A percentile compares a stretch with the other conserved stretches of the same genome.
These are phyloP conservation scores for Fraxinus sp. DNA, from an alignment of 305 asterid genomes.

Conservation along the genomic window DNA sequence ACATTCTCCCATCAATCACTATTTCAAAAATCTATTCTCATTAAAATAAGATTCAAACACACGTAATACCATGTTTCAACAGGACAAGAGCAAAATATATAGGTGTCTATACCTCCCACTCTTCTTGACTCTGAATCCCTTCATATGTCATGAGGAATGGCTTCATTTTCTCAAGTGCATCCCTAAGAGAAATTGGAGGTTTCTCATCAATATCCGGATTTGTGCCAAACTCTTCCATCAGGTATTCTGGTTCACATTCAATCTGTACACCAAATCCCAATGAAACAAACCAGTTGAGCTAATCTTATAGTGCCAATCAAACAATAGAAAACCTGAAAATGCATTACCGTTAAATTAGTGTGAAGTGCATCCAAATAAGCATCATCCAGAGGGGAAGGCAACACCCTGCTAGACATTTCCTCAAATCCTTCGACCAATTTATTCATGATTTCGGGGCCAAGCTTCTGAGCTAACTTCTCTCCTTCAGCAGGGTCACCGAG, in stretches of 20 bases:
- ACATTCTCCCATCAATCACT: too few species aligned
- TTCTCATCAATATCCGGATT: slow-evolving; percentile 94
- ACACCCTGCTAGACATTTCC: slow-evolving; percentile 54
- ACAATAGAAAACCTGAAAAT: slow-evolving; percentile 9
- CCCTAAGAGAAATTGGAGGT: slow-evolving; percentile 73
- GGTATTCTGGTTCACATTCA: slow-evolving; percentile 86
- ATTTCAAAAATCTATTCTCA: too few species aligned
- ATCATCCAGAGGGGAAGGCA: slow-evolving; percentile 63
- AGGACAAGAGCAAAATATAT: slow-evolving; percentile 11
- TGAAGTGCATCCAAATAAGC: slow-evolving; percentile 62
- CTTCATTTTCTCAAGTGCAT: slow-evolving; percentile 85
- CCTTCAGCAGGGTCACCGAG: slow-evolving; percentile 54
- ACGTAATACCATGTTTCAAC: background rate
- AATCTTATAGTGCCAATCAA: slow-evolving; percentile 13
- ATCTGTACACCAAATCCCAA: slow-evolving; percentile 43
- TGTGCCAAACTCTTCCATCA: slow-evolving; percentile 73
- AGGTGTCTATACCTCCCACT: slow-evolving; percentile 76
- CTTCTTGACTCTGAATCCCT: slow-evolving; percentile 75
- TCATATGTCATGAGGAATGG: slow-evolving; percentile 80
- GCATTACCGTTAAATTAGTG: slow-evolving; percentile 62
- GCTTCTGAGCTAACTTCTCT: slow-evolving; percentile 55
- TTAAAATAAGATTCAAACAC: too few species aligned
- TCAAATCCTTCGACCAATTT: slow-evolving; percentile 56
- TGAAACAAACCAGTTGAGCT: slow-evolving; percentile 8
- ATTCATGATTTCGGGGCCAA: slow-evolving; percentile 64